A percentile compares a stretch with the other conserved stretches of the same genome.
These are phyloP conservation scores for Fusarium hostae DNA, from an alignment of 2,329 filamentous ascomycete species.

Conservation along the genomic window DNA sequence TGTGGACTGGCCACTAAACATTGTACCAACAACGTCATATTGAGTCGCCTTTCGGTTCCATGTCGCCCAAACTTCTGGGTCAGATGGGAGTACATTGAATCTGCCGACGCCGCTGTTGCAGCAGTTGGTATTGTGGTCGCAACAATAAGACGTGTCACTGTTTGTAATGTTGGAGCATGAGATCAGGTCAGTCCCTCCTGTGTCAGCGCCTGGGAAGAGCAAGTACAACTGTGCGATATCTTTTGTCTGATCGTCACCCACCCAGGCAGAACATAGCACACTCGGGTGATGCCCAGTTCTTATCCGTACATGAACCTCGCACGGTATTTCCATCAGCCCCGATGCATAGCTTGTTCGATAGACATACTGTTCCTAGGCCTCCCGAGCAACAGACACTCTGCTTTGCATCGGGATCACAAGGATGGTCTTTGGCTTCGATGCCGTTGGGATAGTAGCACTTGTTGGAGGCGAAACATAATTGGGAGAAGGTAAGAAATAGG, in stretches of 20 bases:
- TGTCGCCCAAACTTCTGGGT: slow-evolving; percentile 38
- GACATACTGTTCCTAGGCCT: slow-evolving; percentile 31
- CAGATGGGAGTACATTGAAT: slow-evolving; percentile 39
- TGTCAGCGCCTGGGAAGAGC: slow-evolving; percentile 22
- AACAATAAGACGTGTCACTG: slow-evolving; percentile 42
- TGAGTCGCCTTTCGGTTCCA: slow-evolving; percentile 26
- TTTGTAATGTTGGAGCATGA: slow-evolving; percentile 42
- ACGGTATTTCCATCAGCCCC: slow-evolving; percentile 35
- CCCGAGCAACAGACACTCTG: slow-evolving; percentile 38
- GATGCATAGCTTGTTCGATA: slow-evolving; percentile 39
- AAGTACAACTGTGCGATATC: neutral
- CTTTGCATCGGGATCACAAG: slow-evolving; percentile 34
- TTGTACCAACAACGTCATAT: slow-evolving; percentile 34
- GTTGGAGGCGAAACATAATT: slow-evolving; percentile 7
- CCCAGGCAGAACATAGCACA: slow-evolving; percentile 31
- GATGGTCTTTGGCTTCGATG: slow-evolving; percentile 17
- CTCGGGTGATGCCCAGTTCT: slow-evolving; percentile 33
- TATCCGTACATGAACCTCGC: slow-evolving; percentile 42
- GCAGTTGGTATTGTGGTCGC: slow-evolving; percentile 37
- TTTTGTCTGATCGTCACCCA: neutral
- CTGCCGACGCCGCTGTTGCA: slow-evolving; percentile 42
- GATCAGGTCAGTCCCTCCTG: slow-evolving; percentile 43
- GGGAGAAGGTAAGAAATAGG: slow-evolving; percentile 10
- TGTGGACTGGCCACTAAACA: slow-evolving; percentile 6
- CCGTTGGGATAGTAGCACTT: slow-evolving; percentile 39